Percentiles rank a stretch among this genome's conserved stretches.
Evolutionary conservation across 1,284 basidiomycete species (phyloP).

Genomic region (Irpex sp.): DNA sequence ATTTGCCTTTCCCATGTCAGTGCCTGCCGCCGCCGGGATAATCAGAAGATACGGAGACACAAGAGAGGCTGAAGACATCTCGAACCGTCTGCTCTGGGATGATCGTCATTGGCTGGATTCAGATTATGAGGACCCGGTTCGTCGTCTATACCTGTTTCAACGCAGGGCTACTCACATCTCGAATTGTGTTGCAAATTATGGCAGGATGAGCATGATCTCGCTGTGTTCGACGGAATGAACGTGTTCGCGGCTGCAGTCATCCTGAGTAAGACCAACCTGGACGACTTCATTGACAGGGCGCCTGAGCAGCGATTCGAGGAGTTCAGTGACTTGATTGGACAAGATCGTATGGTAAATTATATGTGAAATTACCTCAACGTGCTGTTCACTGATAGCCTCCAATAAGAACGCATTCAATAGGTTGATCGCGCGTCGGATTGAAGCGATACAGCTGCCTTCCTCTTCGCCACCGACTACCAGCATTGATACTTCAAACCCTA

Average conservation of each 20-base stretch:
- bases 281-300: constrained; percentile 50
- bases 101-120: constrained; percentile 55
- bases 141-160: not conserved
- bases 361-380: constrained; percentile 2
- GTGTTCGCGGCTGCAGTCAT: constrained; percentile 60
- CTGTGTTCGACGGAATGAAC: constrained; percentile 57
- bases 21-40: constrained; percentile 51
- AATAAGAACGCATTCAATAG: constrained; percentile 34
- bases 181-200: constrained; percentile 6
- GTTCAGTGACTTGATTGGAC: constrained; percentile 48
- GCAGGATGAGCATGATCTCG: constrained; percentile 56
- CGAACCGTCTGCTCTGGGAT: constrained; percentile 50
- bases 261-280: constrained; percentile 49
- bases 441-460: constrained; percentile 28
- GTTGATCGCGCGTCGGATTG: constrained; percentile 34
- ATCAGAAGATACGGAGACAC: constrained; percentile 54
- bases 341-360: constrained; percentile 49
- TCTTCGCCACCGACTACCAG: constrained; percentile 18
- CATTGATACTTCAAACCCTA: constrained; percentile 1
- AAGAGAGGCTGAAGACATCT: constrained; percentile 40
- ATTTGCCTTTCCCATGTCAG: constrained; percentile 59
- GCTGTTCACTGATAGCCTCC: too few species aligned
- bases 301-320: constrained; percentile 43
- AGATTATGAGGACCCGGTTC: constrained; percentile 42
- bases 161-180: constrained; percentile 12